These are phyloP conservation scores for Nitzschia putrida DNA, from an alignment of 108 stramenopile species.

Conservation along the genomic window DNA sequence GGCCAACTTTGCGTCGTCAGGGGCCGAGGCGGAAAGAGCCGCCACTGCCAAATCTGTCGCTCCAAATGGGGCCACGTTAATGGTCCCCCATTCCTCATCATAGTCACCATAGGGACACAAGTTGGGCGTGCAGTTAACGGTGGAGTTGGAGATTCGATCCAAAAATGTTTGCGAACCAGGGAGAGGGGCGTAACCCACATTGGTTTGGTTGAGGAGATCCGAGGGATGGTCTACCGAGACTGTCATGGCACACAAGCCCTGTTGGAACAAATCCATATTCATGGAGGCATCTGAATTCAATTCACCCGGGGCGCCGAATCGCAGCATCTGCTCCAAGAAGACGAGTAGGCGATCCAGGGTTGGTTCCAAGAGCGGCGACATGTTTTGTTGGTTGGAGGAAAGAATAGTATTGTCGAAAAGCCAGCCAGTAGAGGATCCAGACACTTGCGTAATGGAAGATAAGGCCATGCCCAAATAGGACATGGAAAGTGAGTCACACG, in stretches of 20 bases:
- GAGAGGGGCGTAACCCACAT: slow-evolving; percentile 26
- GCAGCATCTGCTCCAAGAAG: slow-evolving; percentile 31
- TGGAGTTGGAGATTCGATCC: slow-evolving; percentile 4
- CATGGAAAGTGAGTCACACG: slow-evolving; percentile 29
- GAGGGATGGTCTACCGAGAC: slow-evolving; percentile 15
- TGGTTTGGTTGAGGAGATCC: slow-evolving; percentile 11
- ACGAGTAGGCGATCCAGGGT: slow-evolving; percentile 17
- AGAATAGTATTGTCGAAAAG: slow-evolving; percentile 37
- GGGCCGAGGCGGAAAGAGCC: slow-evolving; percentile 17
- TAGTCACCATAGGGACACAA: slow-evolving; percentile 24
- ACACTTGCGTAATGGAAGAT: slow-evolving; percentile 38
- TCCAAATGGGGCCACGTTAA: slow-evolving; percentile 31
- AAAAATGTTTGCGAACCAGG: slow-evolving; percentile 23
- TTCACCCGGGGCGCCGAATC: slow-evolving; percentile 12
- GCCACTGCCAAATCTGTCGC: slow-evolving; percentile 27
- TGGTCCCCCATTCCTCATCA: background rate
- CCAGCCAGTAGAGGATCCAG: slow-evolving; percentile 43
- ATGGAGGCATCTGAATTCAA: slow-evolving; percentile 17
- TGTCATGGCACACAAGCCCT: slow-evolving; percentile 38
- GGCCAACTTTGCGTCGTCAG: background rate
- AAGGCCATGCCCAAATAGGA: slow-evolving; percentile 33
- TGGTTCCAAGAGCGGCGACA: slow-evolving; percentile 31
- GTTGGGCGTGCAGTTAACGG: slow-evolving; percentile 20
- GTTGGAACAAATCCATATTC: slow-evolving; percentile 26
- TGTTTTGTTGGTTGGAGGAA: background rate